Percentiles rank a stretch among this genome's conserved stretches.
Evolutionary conservation across 176 grass and related monocot species (phyloP).

Genomic region (Olyra latifolia): DNA sequence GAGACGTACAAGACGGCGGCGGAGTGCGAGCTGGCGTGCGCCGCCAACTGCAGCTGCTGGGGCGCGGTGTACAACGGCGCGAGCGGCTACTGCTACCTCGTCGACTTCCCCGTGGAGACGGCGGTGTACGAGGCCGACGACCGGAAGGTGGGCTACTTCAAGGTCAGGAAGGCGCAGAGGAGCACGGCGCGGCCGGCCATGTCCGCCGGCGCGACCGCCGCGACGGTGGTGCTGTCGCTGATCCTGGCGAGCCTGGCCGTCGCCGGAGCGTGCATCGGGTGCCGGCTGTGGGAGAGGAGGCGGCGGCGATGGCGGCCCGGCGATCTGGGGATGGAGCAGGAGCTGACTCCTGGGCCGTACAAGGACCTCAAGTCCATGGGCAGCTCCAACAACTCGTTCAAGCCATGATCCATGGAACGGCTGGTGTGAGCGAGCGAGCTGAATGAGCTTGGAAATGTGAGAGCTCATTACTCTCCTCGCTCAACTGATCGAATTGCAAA

Average conservation of each 20-base stretch:
- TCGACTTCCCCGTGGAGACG: conserved; percentile 67
- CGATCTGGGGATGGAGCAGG: conserved; percentile 45
- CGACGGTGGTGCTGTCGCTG: conserved; percentile 36
- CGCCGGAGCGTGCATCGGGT: conserved; percentile 39
- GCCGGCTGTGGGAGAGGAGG: background rate
- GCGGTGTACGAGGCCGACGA: conserved; percentile 55
- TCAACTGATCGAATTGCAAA: background rate
- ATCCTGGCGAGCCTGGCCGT: conserved; percentile 19
- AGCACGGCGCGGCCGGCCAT: background rate
- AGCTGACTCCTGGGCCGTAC: conserved; percentile 47
- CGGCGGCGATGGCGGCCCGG: conserved; percentile 8
- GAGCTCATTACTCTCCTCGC: background rate
- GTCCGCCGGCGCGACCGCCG: conserved; percentile 22
- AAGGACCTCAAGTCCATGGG: conserved; percentile 62
- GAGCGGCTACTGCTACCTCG: conserved; percentile 53
- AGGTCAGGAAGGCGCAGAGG: conserved; percentile 43
- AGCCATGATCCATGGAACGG: background rate
- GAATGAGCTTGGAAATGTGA: background rate
- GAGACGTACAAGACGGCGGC: conserved; percentile 28
- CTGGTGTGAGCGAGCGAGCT: background rate
- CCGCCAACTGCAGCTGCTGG: conserved; percentile 66
- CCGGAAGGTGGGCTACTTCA: conserved; percentile 64
- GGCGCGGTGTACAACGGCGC: conserved; percentile 42
- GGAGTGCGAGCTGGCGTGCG: conserved; percentile 55
- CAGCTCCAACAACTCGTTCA: conserved; percentile 37